Conservation (phyloP, 805 yeast genomes). For the Cyberlindnera suaveolens region DNA sequence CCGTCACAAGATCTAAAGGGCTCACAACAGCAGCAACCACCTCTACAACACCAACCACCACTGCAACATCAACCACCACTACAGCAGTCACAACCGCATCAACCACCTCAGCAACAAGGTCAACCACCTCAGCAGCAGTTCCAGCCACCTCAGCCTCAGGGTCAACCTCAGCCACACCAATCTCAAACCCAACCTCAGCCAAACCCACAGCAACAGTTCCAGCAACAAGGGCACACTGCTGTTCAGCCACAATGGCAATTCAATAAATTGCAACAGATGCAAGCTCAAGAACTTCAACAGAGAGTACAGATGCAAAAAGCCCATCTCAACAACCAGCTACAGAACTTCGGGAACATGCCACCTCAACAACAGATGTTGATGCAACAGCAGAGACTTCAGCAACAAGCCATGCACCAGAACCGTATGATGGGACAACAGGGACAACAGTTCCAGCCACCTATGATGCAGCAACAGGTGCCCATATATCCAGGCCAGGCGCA, state of each 20-base stretch:
- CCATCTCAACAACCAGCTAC: slow-evolving; percentile 17
- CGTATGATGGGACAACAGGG: slow-evolving; percentile 9
- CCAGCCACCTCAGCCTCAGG: slow-evolving; percentile 1
- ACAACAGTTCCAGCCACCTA: slow-evolving; percentile 11
- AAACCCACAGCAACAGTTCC: slow-evolving; percentile 10
- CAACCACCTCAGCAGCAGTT: not conserved
- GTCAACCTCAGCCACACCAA: slow-evolving; percentile 2
- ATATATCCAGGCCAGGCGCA: not conserved
- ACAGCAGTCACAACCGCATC: not conserved
- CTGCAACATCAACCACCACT: not conserved
- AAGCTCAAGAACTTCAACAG: slow-evolving; percentile 19
- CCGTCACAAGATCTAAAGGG: not conserved
- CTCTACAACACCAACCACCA: not conserved
- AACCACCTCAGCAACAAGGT: not conserved
- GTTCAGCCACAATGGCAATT: slow-evolving; percentile 6
- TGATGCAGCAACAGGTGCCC: slow-evolving; percentile 4
- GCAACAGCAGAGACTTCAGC: slow-evolving; percentile 11
- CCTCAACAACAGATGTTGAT: slow-evolving; percentile 17
- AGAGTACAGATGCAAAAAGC: slow-evolving; percentile 20
- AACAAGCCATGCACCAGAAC: slow-evolving; percentile 7
- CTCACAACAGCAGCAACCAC: not conserved
- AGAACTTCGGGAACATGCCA: slow-evolving; percentile 9
- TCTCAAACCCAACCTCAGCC: slow-evolving; percentile 4
- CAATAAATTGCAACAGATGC: slow-evolving; percentile 15
- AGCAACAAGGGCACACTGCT: slow-evolving; percentile 1